Base-by-base conservation (phyloP, 768 basidiomycete genomes). In the Hemileccinum rubropunctum region DNA sequence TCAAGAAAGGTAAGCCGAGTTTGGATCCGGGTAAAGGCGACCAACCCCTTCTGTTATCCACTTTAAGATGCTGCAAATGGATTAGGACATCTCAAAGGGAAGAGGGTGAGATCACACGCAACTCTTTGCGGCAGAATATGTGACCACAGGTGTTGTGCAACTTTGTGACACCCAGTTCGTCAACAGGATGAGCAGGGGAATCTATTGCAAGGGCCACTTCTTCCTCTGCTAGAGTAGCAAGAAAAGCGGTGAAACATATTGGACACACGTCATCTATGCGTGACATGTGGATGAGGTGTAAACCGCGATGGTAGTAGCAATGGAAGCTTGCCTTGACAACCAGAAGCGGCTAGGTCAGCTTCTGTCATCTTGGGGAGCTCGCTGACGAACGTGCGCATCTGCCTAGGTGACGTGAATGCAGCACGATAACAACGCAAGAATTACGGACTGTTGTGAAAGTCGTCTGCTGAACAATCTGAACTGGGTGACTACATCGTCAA, bases 81-180 rank as follows among this genome's bases (percentile, higher is more conserved):
- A 45, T 64, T 23, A 63, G 59, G 48, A 53, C 48, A 49, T 23
- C 28, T 48, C 34, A 40, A 37, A 48, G 36, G 35, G n/a, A 28
- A 42, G 17, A 47, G 36, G 37, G 49, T 40, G 13, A 43, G 36
- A 56, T 17, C 12, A 59, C 63, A 70, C 70, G 68, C 63, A 73
- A 91, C 89, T 91, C 89, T 72, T 81, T 82, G 57, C 86, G 77
- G 64, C 89, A 91, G 60, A 91, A 91, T n/a, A 86, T 58, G 62
- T 92, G 89, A 13, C 80, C 76, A 54, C 82, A 80, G 68, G 58
- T 75, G 49, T 58, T 76, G 62, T 48, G 71, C 8, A 92, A 68
- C 56, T 73, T 78, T 18, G 87, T 88, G 18, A 91, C 81, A 3
- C 90, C 90, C 1, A 86, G 66, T 33, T 82, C 76, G 53, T 88